Percentiles rank a stretch among this genome's conserved stretches.
Evolutionary conservation across 1,284 basidiomycete species (phyloP).

Genomic region (Takashimella koratensis): DNA sequence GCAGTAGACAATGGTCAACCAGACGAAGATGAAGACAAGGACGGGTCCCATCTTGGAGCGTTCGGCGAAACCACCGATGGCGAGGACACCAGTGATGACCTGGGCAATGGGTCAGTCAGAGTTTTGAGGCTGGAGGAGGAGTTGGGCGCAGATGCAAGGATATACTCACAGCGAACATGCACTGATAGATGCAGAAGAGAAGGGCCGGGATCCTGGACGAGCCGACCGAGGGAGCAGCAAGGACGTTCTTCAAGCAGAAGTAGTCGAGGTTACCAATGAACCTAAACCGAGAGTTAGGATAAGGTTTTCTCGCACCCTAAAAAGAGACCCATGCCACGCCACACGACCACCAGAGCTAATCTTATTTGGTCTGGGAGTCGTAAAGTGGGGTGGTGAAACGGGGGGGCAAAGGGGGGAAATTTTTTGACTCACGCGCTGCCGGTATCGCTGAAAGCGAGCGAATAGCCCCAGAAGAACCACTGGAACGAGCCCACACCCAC

Average conservation of each 20-base stretch:
- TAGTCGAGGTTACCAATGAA: conserved; percentile 60
- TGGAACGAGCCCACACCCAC: conserved; percentile 64
- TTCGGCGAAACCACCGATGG: conserved; percentile 88
- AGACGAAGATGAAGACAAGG: conserved; percentile 83
- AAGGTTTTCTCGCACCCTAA: too few species aligned
- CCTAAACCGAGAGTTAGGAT: conserved; percentile 13
- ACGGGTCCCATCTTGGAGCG: conserved; percentile 82
- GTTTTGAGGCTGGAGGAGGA: too few species aligned
- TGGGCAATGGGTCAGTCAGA: conserved; percentile 7
- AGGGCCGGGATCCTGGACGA: conserved; percentile 71
- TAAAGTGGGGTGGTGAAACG: too few species aligned
- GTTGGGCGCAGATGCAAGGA: not conserved
- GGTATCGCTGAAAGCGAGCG: conserved; percentile 51
- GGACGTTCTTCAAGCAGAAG: conserved; percentile 78
- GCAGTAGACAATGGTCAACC: conserved; percentile 91
- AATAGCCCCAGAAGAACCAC: conserved; percentile 53
- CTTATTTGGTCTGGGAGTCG: not conserved
- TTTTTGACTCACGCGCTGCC: conserved; percentile 26
- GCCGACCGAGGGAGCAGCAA: conserved; percentile 68
- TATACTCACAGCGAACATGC: conserved; percentile 46
- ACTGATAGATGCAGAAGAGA: conserved; percentile 72
- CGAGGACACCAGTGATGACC: conserved; percentile 61
- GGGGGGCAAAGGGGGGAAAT: not conserved
- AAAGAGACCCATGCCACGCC: too few species aligned
- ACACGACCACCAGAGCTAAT: conserved; percentile 1